Evolutionary conservation across 768 basidiomycete genomes (phyloP).

Genomic region (Chlorophyllum brunneum): DNA sequence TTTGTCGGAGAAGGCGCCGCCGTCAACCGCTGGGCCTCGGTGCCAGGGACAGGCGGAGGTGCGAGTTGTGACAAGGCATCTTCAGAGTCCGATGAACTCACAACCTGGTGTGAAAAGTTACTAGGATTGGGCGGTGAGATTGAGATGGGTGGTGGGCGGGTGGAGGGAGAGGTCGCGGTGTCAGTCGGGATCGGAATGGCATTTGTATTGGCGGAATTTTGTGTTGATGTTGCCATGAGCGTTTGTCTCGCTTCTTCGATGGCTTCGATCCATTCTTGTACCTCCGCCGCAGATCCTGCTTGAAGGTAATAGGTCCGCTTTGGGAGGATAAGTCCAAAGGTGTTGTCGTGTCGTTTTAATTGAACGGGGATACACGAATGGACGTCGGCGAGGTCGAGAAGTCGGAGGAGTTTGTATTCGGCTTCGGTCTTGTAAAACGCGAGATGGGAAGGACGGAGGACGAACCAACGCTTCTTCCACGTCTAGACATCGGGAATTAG

Average conservation of each 20-base stretch:
- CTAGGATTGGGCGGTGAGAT: conserved; percentile 41
- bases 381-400: conserved; percentile 83
- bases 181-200: conserved; percentile 24
- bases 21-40: background rate
- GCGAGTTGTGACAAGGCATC: conserved; percentile 34
- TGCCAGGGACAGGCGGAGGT: background rate
- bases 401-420: conserved; percentile 88
- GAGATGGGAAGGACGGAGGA: conserved; percentile 85
- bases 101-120: conserved; percentile 33
- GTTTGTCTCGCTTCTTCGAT: conserved; percentile 74
- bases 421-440: conserved; percentile 96
- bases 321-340: conserved; percentile 90
- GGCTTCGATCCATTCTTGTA: conserved; percentile 77
- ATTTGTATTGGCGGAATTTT: conserved; percentile 57
- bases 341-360: conserved; percentile 85
- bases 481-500: conserved; percentile 48
- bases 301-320: conserved; percentile 89
- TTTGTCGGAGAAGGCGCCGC: conserved; percentile 14
- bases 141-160: conserved; percentile 36
- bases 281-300: conserved; percentile 67
- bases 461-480: conserved; percentile 99
- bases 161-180: conserved; percentile 18
- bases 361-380: conserved; percentile 86
- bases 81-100: conserved; percentile 81
- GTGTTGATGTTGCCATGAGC: conserved; percentile 59